Evolutionary conservation across 2,329 filamentous ascomycete species (phyloP).

Genomic region (Cladophialophora immunda): DNA sequence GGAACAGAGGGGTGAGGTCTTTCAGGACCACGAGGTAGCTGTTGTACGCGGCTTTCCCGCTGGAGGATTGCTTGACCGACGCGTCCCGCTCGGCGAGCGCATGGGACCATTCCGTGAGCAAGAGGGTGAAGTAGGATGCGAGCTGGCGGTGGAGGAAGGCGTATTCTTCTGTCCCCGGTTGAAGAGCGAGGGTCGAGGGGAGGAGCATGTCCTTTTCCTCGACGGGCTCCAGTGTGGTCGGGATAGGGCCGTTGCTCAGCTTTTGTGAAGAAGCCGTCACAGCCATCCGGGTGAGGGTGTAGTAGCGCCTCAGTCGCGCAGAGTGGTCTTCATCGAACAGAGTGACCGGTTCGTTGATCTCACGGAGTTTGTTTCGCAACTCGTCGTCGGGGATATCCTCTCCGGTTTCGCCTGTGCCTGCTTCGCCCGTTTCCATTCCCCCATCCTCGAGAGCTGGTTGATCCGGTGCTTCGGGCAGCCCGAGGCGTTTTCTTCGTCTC

Average conservation of each 20-base stretch:
- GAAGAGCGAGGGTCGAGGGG: slow-evolving; percentile 63
- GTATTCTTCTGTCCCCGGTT: slow-evolving; percentile 70
- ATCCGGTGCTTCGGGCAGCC: slow-evolving; percentile 75
- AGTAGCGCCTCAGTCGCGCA: slow-evolving; percentile 74
- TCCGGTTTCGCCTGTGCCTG: slow-evolving; percentile 60
- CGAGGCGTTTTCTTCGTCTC: slow-evolving; percentile 76
- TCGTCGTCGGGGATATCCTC: slow-evolving; percentile 60
- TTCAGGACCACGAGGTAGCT: slow-evolving; percentile 88
- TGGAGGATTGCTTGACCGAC: slow-evolving; percentile 73
- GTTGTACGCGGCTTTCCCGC: slow-evolving; percentile 81
- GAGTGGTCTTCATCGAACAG: slow-evolving; percentile 85
- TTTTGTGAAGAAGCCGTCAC: slow-evolving; percentile 42
- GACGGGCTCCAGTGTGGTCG: slow-evolving; percentile 81
- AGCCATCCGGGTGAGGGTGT: slow-evolving; percentile 61
- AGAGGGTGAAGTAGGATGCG: slow-evolving; percentile 94
- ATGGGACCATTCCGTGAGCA: slow-evolving; percentile 85
- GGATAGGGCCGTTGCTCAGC: slow-evolving; percentile 77
- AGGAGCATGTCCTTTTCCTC: slow-evolving; percentile 91
- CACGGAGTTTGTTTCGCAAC: slow-evolving; percentile 72
- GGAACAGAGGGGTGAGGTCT: slow-evolving; percentile 89
- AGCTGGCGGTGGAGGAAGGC: slow-evolving; percentile 84
- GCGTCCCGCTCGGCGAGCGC: slow-evolving; percentile 71
- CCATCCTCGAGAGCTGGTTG: slow-evolving; percentile 43
- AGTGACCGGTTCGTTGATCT: slow-evolving; percentile 73
- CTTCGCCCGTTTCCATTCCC: slow-evolving; percentile 43